These are phyloP conservation scores for Kodamaea derodonti DNA, from an alignment of 1,139 yeast species.

Conservation along the genomic window DNA sequence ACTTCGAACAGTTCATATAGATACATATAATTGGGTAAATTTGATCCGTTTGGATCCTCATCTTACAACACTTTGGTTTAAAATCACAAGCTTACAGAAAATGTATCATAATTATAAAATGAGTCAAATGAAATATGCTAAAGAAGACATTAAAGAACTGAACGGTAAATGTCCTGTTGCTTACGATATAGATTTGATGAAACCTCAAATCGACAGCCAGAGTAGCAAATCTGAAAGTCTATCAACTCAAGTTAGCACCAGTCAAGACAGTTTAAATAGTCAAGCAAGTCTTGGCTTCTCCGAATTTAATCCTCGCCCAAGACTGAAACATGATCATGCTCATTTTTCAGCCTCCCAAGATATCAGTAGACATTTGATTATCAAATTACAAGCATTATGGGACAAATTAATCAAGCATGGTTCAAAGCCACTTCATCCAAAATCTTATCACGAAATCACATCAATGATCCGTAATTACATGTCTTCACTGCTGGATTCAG, in stretches of 20 bases:
- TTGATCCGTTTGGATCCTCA: slow-evolving; percentile 40
- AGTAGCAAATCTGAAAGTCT: not conserved
- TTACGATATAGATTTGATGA: slow-evolving; percentile 38
- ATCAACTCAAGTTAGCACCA: not conserved
- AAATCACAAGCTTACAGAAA: slow-evolving; percentile 39
- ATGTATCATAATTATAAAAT: slow-evolving; percentile 38
- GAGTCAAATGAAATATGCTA: slow-evolving; percentile 15
- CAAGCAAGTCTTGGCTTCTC: not conserved
- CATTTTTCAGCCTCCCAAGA: slow-evolving; percentile 2
- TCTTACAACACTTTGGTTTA: slow-evolving; percentile 39
- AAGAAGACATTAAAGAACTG: slow-evolving; percentile 6
- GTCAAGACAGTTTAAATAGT: not conserved
- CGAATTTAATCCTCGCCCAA: not conserved
- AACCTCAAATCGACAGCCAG: slow-evolving; percentile 15
- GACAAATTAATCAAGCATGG: slow-evolving; percentile 19
- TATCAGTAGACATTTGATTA: slow-evolving; percentile 10
- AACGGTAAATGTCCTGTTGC: slow-evolving; percentile 37
- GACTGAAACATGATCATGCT: slow-evolving; percentile 1
- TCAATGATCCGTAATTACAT: slow-evolving; percentile 35
- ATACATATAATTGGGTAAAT: slow-evolving; percentile 39
- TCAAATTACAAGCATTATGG: slow-evolving; percentile 27
- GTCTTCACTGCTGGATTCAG: slow-evolving; percentile 18
- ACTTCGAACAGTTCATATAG: slow-evolving; percentile 9
- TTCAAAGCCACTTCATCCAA: slow-evolving; percentile 18
- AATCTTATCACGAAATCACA: slow-evolving; percentile 24